Conservation (phyloP, 169 alveolate species). For the Plasmodium coatneyi region DNA sequence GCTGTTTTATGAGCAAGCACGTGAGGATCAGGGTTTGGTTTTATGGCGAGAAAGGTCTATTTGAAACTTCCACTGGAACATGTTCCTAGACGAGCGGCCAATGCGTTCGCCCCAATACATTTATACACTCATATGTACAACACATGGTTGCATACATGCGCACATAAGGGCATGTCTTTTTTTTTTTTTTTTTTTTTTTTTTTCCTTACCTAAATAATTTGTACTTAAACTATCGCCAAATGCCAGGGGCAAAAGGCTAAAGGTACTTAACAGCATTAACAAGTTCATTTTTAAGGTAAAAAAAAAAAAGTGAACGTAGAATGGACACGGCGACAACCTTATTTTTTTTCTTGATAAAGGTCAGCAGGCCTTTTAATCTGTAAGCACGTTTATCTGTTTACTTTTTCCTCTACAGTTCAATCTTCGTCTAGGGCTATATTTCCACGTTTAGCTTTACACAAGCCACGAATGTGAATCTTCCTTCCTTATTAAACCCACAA, state of each 20-base stretch:
- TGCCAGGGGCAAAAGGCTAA: slow-evolving; percentile 16
- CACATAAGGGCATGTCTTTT: not conserved
- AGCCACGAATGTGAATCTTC: not conserved
- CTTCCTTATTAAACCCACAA: not conserved
- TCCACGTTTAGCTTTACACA: not conserved
- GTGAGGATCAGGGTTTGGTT: not conserved
- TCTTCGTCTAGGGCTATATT: not conserved
- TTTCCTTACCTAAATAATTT: slow-evolving; percentile 32
- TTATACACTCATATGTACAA: not conserved
- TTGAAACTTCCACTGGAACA: not conserved
- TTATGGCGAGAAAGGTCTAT: not conserved
- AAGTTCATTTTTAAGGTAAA: slow-evolving; percentile 33
- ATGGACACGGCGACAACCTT: not conserved
- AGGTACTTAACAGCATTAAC: slow-evolving; percentile 15
- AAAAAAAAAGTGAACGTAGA: slow-evolving; percentile 24
- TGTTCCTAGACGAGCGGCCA: not conserved
- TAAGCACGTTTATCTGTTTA: not conserved
- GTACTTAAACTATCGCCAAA: not conserved
- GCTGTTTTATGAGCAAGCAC: not conserved
- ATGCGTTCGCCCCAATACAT: not conserved
- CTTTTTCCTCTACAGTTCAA: not conserved
- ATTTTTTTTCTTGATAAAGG: not conserved
- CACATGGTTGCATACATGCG: not conserved
- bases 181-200: not conserved
- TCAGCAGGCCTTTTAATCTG: not conserved